These are phyloP conservation scores for Tetrapisispora iriomotensis DNA, from an alignment of 805 yeast species.

Conservation along the genomic window DNA sequence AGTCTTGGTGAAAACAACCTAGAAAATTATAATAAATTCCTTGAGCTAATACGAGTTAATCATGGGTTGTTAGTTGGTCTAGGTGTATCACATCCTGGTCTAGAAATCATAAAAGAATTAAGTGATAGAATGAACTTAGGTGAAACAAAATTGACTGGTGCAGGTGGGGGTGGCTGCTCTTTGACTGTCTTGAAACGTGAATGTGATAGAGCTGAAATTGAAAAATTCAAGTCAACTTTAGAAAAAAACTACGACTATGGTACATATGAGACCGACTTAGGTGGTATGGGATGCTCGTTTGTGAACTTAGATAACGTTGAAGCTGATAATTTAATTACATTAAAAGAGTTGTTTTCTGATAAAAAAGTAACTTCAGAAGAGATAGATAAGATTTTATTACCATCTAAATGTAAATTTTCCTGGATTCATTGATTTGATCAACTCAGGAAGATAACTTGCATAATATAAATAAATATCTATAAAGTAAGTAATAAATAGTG, in stretches of 20 bases:
- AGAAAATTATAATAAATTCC: conserved; percentile 29
- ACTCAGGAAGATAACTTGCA: neutral
- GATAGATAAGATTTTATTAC: conserved; percentile 11
- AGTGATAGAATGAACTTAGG: conserved; percentile 62
- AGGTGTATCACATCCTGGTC: conserved; percentile 89
- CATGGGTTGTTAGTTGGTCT: conserved; percentile 79
- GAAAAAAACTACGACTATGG: conserved; percentile 46
- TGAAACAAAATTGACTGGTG: conserved; percentile 90
- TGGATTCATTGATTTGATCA: conserved; percentile 8
- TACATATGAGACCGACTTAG: conserved; percentile 69
- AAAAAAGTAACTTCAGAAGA: conserved; percentile 6
- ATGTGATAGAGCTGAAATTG: conserved; percentile 29
- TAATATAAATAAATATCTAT: neutral
- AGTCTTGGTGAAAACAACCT: conserved; percentile 35
- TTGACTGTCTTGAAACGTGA: conserved; percentile 60
- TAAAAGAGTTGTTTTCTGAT: conserved; percentile 9
- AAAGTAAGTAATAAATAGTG: neutral
- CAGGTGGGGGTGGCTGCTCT: conserved; percentile 99
- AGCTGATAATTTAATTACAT: conserved; percentile 4
- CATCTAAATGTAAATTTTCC: conserved; percentile 8
- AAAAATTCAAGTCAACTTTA: conserved; percentile 25
- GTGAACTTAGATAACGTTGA: conserved; percentile 4
- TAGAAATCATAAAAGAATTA: conserved; percentile 63
- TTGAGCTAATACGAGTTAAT: conserved; percentile 64
- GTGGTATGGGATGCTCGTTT: conserved; percentile 66